These are phyloP conservation scores for Dendrostoma leiphaemia DNA, from an alignment of 2,329 filamentous ascomycete genomes.

Conservation along the genomic window DNA sequence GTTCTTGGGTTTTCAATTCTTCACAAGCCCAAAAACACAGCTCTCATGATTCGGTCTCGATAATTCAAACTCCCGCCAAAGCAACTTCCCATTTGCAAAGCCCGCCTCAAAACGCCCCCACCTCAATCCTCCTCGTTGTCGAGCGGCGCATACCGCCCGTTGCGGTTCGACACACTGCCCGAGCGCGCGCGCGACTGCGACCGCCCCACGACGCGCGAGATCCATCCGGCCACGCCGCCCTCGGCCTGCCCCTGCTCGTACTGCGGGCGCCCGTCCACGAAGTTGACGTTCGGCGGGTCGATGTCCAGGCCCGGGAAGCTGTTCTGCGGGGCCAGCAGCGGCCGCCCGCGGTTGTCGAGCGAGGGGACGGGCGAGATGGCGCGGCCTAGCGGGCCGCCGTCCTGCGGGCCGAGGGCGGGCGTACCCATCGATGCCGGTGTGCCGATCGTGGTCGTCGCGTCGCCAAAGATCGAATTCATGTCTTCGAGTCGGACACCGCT, in stretches of 20 bases:
- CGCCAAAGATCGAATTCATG: constrained; percentile 93
- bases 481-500: constrained; percentile 94
- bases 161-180: constrained; percentile 29
- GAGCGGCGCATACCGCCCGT: constrained; percentile 38
- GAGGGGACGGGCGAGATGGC: constrained; percentile 77
- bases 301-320: constrained; percentile 81
- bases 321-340: constrained; percentile 55
- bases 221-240: constrained; percentile 50
- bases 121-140: constrained; percentile 38
- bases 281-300: constrained; percentile 67
- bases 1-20: too few relatives aligned
- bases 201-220: constrained; percentile 35
- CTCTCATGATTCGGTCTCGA: too few relatives aligned
- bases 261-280: constrained; percentile 43
- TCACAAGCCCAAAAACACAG: neutral
- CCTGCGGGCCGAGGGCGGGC: constrained; percentile 70
- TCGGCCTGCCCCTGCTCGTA: constrained; percentile 20
- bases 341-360: constrained; percentile 63
- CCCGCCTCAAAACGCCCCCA: neutral
- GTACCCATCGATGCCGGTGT: constrained; percentile 79
- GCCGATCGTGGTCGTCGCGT: constrained; percentile 76
- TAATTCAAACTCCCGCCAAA: too few relatives aligned
- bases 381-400: constrained; percentile 72
- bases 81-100: neutral
- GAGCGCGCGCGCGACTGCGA: constrained; percentile 33